These are phyloP conservation scores for Beauveria varroae DNA, from an alignment of 2,329 filamentous ascomycete species.

Conservation along the genomic window DNA sequence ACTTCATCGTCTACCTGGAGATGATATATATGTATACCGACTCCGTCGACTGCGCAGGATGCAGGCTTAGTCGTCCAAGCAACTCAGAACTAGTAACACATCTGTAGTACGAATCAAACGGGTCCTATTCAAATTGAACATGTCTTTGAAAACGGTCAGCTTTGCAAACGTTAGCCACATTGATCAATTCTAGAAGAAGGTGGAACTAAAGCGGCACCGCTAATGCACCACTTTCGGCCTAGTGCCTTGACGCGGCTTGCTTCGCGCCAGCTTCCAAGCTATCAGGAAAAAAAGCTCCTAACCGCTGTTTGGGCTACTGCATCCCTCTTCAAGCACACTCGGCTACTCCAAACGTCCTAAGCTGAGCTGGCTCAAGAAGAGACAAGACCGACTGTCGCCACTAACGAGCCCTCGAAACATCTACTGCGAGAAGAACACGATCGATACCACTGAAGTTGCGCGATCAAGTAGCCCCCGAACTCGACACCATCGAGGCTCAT, in stretches of 20 bases:
- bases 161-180: neutral
- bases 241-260: neutral
- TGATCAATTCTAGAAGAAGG: too few species aligned
- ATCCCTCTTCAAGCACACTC: constrained; percentile 3
- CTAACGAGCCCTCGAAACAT: neutral
- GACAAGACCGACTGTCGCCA: neutral
- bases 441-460: neutral
- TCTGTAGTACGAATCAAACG: too few species aligned
- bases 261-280: constrained; percentile 8
- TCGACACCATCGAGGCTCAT: neutral
- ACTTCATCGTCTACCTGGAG: too few species aligned
- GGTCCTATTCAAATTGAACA: neutral
- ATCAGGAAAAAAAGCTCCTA: constrained; percentile 13
- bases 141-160: neutral
- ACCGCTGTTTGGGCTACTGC: neutral
- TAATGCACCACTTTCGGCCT: neutral
- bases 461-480: neutral
- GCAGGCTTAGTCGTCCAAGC: too few species aligned
- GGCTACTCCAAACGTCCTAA: neutral
- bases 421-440: neutral
- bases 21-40: too few species aligned
- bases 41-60: too few species aligned
- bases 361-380: neutral
- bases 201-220: neutral
- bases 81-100: too few species aligned